Conservation (phyloP, 176 grass and related monocot genomes). For the Oryza coarctata region DNA sequence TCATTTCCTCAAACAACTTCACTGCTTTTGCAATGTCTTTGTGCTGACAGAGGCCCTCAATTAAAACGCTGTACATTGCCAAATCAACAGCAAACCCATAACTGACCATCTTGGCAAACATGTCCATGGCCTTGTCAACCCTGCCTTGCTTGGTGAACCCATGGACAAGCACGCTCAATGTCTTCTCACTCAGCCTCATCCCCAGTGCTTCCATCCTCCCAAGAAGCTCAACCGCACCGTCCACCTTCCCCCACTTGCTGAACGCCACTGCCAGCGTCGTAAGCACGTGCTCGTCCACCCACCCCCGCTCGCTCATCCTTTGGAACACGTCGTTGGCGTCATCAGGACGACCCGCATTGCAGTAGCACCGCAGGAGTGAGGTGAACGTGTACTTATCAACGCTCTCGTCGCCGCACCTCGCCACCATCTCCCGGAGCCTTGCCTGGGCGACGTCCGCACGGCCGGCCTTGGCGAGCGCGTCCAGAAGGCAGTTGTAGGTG, state of each 20-base stretch:
- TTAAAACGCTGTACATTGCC: slow-evolving; percentile 60
- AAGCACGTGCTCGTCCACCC: slow-evolving; percentile 70
- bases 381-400: slow-evolving; percentile 84
- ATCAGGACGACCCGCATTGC: slow-evolving; percentile 48
- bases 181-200: slow-evolving; percentile 59
- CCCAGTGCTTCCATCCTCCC: slow-evolving; percentile 56
- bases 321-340: slow-evolving; percentile 50
- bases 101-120: slow-evolving; percentile 67
- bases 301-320: slow-evolving; percentile 54
- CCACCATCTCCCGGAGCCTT: slow-evolving; percentile 67
- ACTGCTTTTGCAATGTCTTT: slow-evolving; percentile 44
- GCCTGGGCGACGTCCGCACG: slow-evolving; percentile 41
- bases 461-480: slow-evolving; percentile 58
- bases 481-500: slow-evolving; percentile 80
- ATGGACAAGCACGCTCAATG: slow-evolving; percentile 54
- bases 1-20: slow-evolving; percentile 66
- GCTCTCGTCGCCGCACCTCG: slow-evolving; percentile 11
- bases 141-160: slow-evolving; percentile 66
- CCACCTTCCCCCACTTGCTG: slow-evolving; percentile 83
- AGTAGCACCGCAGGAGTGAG: slow-evolving; percentile 68
- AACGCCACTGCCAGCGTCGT: slow-evolving; percentile 61
- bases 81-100: slow-evolving; percentile 61
- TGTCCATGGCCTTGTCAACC: slow-evolving; percentile 53
- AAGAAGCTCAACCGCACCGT: slow-evolving; percentile 49
- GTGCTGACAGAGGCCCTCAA: slow-evolving; percentile 57